These are phyloP conservation scores for Pseudogymnoascus sp. DNA, from an alignment of 2,329 filamentous ascomycete species.

Conservation along the genomic window DNA sequence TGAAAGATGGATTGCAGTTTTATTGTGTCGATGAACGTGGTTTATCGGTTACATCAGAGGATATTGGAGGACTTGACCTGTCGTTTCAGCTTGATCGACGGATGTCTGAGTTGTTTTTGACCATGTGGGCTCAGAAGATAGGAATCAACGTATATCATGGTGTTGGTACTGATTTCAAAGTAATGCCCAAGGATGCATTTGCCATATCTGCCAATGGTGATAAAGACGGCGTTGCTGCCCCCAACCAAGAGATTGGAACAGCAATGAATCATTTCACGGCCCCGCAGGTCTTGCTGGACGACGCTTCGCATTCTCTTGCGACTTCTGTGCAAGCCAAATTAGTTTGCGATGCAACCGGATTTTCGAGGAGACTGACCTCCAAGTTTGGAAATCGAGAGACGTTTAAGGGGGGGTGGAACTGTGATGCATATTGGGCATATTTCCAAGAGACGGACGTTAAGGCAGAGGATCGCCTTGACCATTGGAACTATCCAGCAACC, in stretches of 20 bases:
- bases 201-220: not conserved
- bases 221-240: not conserved
- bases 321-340: not conserved
- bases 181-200: not conserved
- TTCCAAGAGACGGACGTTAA: slow-evolving; percentile 22
- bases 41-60: not conserved
- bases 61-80: slow-evolving; percentile 18
- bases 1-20: slow-evolving; percentile 27
- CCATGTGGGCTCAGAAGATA: slow-evolving; percentile 24
- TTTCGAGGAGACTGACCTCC: not conserved
- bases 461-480: slow-evolving; percentile 22
- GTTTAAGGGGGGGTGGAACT: not conserved
- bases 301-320: not conserved
- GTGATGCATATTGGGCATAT: slow-evolving; percentile 16
- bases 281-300: not conserved
- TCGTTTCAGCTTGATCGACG: slow-evolving; percentile 26
- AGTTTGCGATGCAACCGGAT: not conserved
- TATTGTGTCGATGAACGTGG: slow-evolving; percentile 21
- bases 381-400: not conserved
- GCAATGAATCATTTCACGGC: not conserved
- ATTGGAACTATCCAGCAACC: slow-evolving; percentile 25
- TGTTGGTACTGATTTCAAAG: slow-evolving; percentile 21
- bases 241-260: not conserved
- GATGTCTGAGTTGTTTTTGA: slow-evolving; percentile 27
- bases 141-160: slow-evolving; percentile 27